Evolutionary conservation across 352 stramenopile genomes (phyloP).

Genomic region (Phytophthora tubulina): DNA sequence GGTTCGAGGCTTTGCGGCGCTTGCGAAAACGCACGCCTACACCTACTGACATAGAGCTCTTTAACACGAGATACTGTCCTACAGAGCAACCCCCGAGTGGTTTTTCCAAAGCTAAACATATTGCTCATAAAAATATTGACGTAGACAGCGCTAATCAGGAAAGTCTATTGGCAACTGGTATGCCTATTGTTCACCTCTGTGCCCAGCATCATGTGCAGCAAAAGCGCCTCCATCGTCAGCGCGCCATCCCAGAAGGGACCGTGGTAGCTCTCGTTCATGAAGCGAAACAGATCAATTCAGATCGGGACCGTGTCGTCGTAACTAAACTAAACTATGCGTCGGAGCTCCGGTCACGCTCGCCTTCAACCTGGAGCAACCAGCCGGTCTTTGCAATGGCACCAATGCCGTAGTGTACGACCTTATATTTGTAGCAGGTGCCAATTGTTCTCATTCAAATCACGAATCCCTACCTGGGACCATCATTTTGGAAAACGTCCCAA

Average conservation of each 20-base stretch:
- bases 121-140: constrained; percentile 4
- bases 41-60: not conserved
- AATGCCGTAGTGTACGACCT: not conserved
- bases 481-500: constrained; percentile 1
- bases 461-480: not conserved
- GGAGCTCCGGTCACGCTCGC: not conserved
- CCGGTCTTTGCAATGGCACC: not conserved
- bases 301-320: not conserved
- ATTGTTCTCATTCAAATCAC: not conserved
- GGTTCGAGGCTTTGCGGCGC: not conserved
- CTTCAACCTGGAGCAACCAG: not conserved
- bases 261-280: not conserved
- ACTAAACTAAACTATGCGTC: not conserved
- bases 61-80: not conserved
- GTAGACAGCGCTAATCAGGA: not conserved
- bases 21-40: not conserved
- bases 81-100: not conserved
- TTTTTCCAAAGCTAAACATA: not conserved
- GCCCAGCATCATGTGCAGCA: not conserved
- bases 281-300: not conserved
- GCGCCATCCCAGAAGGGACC: not conserved
- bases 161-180: not conserved
- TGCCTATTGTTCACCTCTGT: not conserved
- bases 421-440: not conserved
- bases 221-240: not conserved